phyloP scores from a whole-genome alignment of 352 stramenopile species.

The Pythium rishiriense region DNA sequence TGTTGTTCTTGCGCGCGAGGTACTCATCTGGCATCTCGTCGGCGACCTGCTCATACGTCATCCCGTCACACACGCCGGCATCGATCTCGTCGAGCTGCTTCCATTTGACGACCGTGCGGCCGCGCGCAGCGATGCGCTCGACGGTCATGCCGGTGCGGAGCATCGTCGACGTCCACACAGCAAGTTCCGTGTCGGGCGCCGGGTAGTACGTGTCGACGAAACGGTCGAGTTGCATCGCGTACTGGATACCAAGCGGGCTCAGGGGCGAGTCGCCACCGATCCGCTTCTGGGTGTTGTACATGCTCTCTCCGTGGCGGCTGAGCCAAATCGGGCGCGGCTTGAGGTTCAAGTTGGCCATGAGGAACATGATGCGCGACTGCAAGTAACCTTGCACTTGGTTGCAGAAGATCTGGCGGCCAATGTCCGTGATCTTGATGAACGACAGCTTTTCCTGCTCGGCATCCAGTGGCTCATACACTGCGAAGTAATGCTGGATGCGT shows the following conservation, averaged over 20 bases:
- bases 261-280: slow-evolving; percentile 96
- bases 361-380: slow-evolving; percentile 92
- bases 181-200: slow-evolving; percentile 65
- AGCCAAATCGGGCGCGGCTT: slow-evolving; percentile 95
- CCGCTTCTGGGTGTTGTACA: slow-evolving; percentile 97
- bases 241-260: slow-evolving; percentile 91
- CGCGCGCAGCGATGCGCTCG: slow-evolving; percentile 66
- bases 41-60: slow-evolving; percentile 98
- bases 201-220: slow-evolving; percentile 93
- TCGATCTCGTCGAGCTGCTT: slow-evolving; percentile 97
- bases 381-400: slow-evolving; percentile 87
- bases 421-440: slow-evolving; percentile 85
- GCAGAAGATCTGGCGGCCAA: slow-evolving; percentile 79
- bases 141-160: slow-evolving; percentile 96
- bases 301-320: slow-evolving; percentile 95
- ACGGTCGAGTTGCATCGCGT: slow-evolving; percentile 91
- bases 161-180: slow-evolving; percentile 97
- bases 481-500: slow-evolving; percentile 80
- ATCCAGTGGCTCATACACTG: slow-evolving; percentile 66
- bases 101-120: slow-evolving; percentile 80
- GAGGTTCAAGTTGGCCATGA: slow-evolving; percentile 96
- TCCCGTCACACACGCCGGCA: slow-evolving; percentile 95
- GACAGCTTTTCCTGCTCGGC: slow-evolving; percentile 53
- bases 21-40: slow-evolving; percentile 96
- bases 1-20: slow-evolving; percentile 88